These are phyloP conservation scores for Decorospora gaudefroyi DNA, from an alignment of 2,329 filamentous ascomycete genomes.

Conservation along the genomic window DNA sequence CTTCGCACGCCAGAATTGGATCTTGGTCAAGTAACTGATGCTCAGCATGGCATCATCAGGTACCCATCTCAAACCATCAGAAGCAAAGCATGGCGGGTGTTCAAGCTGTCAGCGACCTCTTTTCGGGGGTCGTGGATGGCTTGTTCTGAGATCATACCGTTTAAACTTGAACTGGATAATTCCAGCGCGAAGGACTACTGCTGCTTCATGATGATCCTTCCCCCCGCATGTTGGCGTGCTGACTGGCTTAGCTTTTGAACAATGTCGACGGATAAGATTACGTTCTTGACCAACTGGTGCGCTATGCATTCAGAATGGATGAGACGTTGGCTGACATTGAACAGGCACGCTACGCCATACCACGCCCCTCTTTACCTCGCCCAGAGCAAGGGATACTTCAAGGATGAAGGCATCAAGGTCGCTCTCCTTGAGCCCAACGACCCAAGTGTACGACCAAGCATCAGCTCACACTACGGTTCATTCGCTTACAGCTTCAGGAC, in stretches of 20 bases:
- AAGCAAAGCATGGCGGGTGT: conserved; percentile 31
- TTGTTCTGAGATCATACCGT: conserved; percentile 59
- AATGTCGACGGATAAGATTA: conserved; percentile 85
- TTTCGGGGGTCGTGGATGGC: not conserved
- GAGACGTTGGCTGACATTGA: conserved; percentile 8
- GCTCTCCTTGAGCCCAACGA: conserved; percentile 78
- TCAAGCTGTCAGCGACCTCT: conserved; percentile 9
- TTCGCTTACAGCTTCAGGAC: conserved; percentile 53
- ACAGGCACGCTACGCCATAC: conserved; percentile 79
- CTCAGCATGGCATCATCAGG: conserved; percentile 18
- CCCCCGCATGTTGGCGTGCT: conserved; percentile 34
- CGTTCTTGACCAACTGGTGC: conserved; percentile 83
- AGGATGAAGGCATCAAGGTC: conserved; percentile 76
- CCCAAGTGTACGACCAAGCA: conserved; percentile 61
- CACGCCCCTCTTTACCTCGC: conserved; percentile 78
- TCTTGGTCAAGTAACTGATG: conserved; percentile 21
- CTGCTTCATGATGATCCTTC: conserved; percentile 61
- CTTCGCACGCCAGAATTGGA: conserved; percentile 5
- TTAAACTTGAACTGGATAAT: conserved; percentile 86
- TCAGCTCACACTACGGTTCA: not conserved
- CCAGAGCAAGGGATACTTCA: conserved; percentile 74
- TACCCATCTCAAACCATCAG: conserved; percentile 26
- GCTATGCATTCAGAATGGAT: conserved; percentile 10
- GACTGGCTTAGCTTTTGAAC: conserved; percentile 52
- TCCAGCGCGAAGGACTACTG: conserved; percentile 81